phyloP scores from a whole-genome alignment of 495 filamentous ascomycete species.

The Apodospora peruviana region DNA sequence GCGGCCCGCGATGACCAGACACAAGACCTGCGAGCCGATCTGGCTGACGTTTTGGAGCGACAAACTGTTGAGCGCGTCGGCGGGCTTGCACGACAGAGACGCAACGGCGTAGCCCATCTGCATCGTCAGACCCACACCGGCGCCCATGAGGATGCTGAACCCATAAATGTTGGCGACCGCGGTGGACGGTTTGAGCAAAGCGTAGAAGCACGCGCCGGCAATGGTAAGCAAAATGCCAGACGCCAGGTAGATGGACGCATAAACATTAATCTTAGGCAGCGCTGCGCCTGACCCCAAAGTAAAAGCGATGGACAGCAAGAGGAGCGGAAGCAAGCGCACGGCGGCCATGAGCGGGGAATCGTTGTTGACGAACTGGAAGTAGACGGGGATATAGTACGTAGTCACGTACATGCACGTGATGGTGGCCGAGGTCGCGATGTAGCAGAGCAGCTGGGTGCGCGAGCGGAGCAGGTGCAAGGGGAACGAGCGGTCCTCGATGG shows the following conservation, averaged over 20 bases:
- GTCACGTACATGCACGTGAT: slow-evolving; percentile 31
- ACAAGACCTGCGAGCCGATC: slow-evolving; percentile 44
- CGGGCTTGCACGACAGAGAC: slow-evolving; percentile 36
- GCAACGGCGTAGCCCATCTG: slow-evolving; percentile 51
- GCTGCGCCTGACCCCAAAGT: neutral
- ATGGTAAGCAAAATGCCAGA: neutral
- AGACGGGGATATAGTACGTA: slow-evolving; percentile 49
- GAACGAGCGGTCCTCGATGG: slow-evolving; percentile 39
- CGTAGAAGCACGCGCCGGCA: neutral
- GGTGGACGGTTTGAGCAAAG: neutral
- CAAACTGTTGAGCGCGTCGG: slow-evolving; percentile 36
- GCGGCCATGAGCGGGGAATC: slow-evolving; percentile 45
- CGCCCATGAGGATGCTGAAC: slow-evolving; percentile 43
- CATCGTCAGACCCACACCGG: slow-evolving; percentile 47
- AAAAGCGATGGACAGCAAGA: neutral
- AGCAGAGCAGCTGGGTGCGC: slow-evolving; percentile 40
- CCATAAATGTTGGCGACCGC: slow-evolving; percentile 45
- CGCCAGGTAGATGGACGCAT: neutral
- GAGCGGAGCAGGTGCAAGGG: slow-evolving; percentile 45
- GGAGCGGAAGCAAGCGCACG: slow-evolving; percentile 49
- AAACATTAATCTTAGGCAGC: neutral
- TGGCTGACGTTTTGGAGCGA: slow-evolving; percentile 52
- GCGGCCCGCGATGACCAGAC: slow-evolving; percentile 51
- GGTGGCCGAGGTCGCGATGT: slow-evolving; percentile 27
- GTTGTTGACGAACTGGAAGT: slow-evolving; percentile 52